Conservation (phyloP, 371 early-diverging fungal species). For the Rhizomucor miehei region DNA sequence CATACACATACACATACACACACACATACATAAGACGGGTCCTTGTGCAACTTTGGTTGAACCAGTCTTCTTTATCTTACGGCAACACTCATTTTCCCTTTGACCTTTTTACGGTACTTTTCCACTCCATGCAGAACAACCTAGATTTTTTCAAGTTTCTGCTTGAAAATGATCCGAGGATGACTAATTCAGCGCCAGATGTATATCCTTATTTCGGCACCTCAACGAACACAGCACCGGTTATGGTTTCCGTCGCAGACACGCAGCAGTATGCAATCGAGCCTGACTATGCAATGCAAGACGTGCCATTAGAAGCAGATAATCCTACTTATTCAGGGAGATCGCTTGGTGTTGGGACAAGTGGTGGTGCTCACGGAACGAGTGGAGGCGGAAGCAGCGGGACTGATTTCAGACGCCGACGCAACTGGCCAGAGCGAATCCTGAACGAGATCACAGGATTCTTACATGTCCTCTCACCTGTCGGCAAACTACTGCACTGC, state of each 20-base stretch:
- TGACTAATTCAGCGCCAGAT: neutral
- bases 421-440: constrained; percentile 56
- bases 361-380: neutral
- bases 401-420: constrained; percentile 50
- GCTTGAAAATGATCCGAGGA: neutral
- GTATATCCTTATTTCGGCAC: neutral
- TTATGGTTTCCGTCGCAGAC: too few species aligned
- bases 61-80: too few species aligned
- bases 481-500: constrained; percentile 54
- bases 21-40: too few species aligned
- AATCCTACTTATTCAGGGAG: neutral
- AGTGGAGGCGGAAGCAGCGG: constrained; percentile 5
- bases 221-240: too few species aligned
- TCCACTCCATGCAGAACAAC: constrained; percentile 7
- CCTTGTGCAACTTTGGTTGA: too few species aligned
- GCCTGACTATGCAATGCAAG: constrained; percentile 3
- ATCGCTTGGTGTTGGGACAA: neutral
- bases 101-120: too few species aligned
- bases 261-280: neutral
- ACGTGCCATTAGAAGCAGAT: neutral
- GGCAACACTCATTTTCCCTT: too few species aligned
- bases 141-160: constrained; percentile 1
- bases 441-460: constrained; percentile 61
- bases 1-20: too few species aligned
- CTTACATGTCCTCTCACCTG: constrained; percentile 57